These are phyloP conservation scores for Trametes versicolor DNA, from an alignment of 1,284 basidiomycete genomes.

Conservation along the genomic window DNA sequence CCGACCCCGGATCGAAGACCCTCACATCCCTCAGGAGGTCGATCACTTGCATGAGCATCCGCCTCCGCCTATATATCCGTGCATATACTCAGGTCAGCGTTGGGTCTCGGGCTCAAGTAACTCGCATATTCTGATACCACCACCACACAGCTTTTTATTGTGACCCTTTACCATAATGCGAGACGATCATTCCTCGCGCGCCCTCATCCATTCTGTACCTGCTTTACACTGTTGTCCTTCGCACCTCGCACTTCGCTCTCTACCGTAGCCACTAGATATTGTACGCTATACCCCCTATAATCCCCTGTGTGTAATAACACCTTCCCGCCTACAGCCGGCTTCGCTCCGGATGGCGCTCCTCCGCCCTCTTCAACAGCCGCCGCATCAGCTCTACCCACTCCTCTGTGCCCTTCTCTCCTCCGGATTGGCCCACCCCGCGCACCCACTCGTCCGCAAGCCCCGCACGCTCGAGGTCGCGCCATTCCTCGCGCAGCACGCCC, in stretches of 20 bases:
- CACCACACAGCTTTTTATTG: background rate
- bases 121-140: background rate
- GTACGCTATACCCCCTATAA: slow-evolving; percentile 12
- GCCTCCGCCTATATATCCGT: background rate
- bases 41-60: background rate
- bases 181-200: slow-evolving; percentile 15
- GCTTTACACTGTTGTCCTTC: slow-evolving; percentile 4
- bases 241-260: background rate
- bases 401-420: slow-evolving; percentile 51
- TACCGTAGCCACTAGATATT: slow-evolving; percentile 14
- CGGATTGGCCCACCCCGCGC: slow-evolving; percentile 62
- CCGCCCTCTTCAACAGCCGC: slow-evolving; percentile 53
- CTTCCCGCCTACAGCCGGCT: slow-evolving; percentile 21
- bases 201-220: background rate
- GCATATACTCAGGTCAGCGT: slow-evolving; percentile 1
- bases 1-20: background rate
- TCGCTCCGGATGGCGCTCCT: slow-evolving; percentile 35
- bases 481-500: slow-evolving; percentile 58
- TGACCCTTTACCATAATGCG: background rate
- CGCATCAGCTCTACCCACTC: slow-evolving; percentile 74
- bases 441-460: slow-evolving; percentile 70
- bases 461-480: slow-evolving; percentile 64
- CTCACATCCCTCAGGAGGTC: background rate
- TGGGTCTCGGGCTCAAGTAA: background rate
- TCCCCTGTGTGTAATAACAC: background rate